Evolutionary conservation across 2,329 filamentous ascomycete genomes (phyloP).

Genomic region (Phialemonium atrogriseum): DNA sequence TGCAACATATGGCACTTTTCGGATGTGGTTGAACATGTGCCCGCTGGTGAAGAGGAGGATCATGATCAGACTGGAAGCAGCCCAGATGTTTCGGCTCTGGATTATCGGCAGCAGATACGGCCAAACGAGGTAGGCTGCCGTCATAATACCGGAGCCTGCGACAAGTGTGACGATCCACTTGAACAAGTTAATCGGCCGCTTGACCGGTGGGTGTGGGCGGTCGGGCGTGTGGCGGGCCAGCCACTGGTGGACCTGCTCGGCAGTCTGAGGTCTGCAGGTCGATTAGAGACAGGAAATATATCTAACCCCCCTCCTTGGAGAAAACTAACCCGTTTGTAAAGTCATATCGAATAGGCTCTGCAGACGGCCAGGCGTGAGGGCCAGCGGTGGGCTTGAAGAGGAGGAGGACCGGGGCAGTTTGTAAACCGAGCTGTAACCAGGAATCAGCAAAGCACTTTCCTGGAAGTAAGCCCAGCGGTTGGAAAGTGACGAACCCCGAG

Average conservation of each 20-base stretch:
- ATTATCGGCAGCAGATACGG: constrained; percentile 75
- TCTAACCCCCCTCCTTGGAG: no score
- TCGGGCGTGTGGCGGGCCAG: constrained; percentile 70
- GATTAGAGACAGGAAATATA: background rate
- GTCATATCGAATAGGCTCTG: constrained; percentile 71
- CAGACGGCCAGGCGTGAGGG: constrained; percentile 62
- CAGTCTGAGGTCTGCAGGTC: constrained; percentile 53
- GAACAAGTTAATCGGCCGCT: constrained; percentile 81
- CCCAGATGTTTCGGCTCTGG: constrained; percentile 91
- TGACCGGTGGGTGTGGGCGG: constrained; percentile 67
- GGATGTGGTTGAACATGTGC: constrained; percentile 99
- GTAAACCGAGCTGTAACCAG: constrained; percentile 65
- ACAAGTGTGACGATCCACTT: constrained; percentile 62
- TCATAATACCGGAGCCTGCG: constrained; percentile 60
- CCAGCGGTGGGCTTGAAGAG: constrained; percentile 81
- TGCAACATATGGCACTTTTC: constrained; percentile 86
- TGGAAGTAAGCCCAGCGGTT: constrained; percentile 9
- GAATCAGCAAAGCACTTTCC: constrained; percentile 4
- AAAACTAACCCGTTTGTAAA: constrained; percentile 73
- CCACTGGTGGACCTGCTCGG: constrained; percentile 75
- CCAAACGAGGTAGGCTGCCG: constrained; percentile 60
- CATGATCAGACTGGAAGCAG: constrained; percentile 75
- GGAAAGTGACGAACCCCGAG: constrained; percentile 57
- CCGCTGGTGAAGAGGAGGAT: constrained; percentile 92
- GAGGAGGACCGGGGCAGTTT: constrained; percentile 87